Evolutionary conservation across 306 rosid genomes (phyloP).

Genomic region (Rosa persica): DNA sequence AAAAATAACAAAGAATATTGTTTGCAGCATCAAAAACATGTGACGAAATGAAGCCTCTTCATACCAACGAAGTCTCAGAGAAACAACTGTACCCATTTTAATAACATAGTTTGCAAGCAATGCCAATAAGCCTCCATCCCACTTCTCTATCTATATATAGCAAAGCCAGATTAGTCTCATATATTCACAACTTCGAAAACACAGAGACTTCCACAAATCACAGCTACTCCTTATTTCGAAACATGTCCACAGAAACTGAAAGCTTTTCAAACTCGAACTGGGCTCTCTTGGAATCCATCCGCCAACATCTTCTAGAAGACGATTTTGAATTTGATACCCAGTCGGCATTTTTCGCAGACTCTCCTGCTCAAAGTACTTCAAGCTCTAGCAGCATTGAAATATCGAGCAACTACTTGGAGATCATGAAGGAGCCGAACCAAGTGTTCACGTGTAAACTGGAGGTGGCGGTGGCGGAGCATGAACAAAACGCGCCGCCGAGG

Average conservation of each 20-base stretch:
- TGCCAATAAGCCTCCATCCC: background rate
- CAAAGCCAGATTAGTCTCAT: background rate
- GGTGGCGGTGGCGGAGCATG: background rate
- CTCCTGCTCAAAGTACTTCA: background rate
- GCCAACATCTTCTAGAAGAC: constrained; percentile 11
- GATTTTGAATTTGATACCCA: background rate
- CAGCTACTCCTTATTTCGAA: background rate
- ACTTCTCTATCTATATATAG: background rate
- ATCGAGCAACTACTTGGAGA: background rate
- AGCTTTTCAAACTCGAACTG: background rate
- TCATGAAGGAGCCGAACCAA: background rate
- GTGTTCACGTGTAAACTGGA: background rate
- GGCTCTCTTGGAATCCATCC: constrained; percentile 7
- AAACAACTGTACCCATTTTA: background rate
- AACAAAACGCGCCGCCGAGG: background rate
- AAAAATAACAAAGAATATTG: background rate
- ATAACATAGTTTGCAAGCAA: background rate
- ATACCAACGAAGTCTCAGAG: background rate
- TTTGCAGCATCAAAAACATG: background rate
- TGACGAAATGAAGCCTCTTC: background rate
- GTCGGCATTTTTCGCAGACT: background rate
- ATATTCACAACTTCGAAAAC: background rate
- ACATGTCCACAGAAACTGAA: constrained; percentile 5
- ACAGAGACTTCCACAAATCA: background rate
- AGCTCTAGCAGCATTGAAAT: background rate